Evolutionary conservation across 2,329 filamentous ascomycete species (phyloP), one percentile per base, ranked within the genome.

Genomic region (Colletotrichum kahawae): DNA sequence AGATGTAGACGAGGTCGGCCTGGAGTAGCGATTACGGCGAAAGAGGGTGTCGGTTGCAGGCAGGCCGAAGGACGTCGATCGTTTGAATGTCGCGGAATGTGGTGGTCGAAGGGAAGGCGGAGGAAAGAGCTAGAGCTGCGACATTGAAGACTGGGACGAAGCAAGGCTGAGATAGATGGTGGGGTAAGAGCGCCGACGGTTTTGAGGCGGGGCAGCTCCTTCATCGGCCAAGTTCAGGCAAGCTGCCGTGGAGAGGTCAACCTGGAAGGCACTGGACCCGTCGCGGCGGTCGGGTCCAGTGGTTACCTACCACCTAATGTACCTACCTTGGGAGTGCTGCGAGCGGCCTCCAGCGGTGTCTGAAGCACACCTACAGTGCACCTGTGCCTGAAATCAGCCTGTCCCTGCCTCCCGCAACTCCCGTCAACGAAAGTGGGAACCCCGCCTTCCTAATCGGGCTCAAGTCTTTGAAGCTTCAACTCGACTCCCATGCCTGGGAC

Each of bases 161-260:
- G 70, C 74, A 66, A 76, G 74, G 74, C 74, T 76, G 74, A 75
- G 71, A 21, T 51, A 38, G 59, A 74, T 76, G 74, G 74, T 76
- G 74, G 74, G 74, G 71, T 76, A 76, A 60, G 36, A 70, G 48
- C 59, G 31, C 59, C 16, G 69, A 34, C 36, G 60, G 54, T 29
- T 59, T 60, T 34, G 69, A 59, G 62, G 72, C 72, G 72, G 72
- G 72, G 69, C 69, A 67, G 43, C 34, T 43, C 36, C 60, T 21
- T 63, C 60, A 34, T 63, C 29, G 33, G 34, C 33, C 31, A 27
- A 8, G 48, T 27, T 59, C 14, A 63, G 60, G 24, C 34, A 38
- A 34, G 31, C 21, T 56, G 24, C 51, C 24, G 24, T 24, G 24
- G 24, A 38, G 31, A 69, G 62, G 34, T 56, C 43, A 33, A 33